Evolutionary conservation across 345 rosid species (phyloP).

Genomic region (Arabidopsis suecica): DNA sequence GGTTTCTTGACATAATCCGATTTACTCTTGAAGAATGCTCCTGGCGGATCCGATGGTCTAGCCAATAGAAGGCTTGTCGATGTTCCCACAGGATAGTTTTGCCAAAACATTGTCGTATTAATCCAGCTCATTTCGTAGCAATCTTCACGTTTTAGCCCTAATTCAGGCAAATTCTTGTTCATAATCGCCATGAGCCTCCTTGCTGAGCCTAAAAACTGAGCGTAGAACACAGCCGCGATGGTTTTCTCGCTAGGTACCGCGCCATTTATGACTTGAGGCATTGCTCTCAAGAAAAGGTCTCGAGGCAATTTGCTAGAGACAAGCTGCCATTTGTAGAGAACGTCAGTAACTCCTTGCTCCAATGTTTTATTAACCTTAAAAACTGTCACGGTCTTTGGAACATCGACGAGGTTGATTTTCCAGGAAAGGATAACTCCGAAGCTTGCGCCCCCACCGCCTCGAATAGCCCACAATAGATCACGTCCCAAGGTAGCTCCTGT

Average conservation of each 20-base stretch:
- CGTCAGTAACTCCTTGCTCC: slow-evolving; percentile 43
- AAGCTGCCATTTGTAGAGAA: slow-evolving; percentile 48
- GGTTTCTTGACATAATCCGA: slow-evolving; percentile 54
- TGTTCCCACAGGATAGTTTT: slow-evolving; percentile 35
- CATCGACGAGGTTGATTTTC: slow-evolving; percentile 54
- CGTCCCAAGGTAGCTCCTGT: slow-evolving; percentile 55
- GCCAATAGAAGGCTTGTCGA: slow-evolving; percentile 36
- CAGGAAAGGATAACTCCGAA: slow-evolving; percentile 59
- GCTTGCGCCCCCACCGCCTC: slow-evolving; percentile 66
- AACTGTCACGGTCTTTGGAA: slow-evolving; percentile 54
- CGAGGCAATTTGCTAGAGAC: slow-evolving; percentile 42
- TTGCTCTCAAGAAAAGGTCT: slow-evolving; percentile 50
- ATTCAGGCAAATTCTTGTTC: slow-evolving; percentile 42
- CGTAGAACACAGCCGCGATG: slow-evolving; percentile 42
- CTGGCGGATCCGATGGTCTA: slow-evolving; percentile 18
- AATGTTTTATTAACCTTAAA: slow-evolving; percentile 44
- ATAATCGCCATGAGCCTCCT: slow-evolving; percentile 34
- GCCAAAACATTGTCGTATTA: slow-evolving; percentile 43
- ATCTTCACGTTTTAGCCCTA: slow-evolving; percentile 49
- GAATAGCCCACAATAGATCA: slow-evolving; percentile 68
- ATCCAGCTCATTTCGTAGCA: slow-evolving; percentile 55
- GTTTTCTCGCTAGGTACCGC: slow-evolving; percentile 17
- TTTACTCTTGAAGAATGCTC: slow-evolving; percentile 46
- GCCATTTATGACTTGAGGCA: background rate
- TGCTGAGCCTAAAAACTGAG: slow-evolving; percentile 51